A percentile compares a stretch with the other conserved stretches of the same genome.
These are phyloP conservation scores for Onygena corvina DNA, from an alignment of 2,329 filamentous ascomycete species.

Conservation along the genomic window DNA sequence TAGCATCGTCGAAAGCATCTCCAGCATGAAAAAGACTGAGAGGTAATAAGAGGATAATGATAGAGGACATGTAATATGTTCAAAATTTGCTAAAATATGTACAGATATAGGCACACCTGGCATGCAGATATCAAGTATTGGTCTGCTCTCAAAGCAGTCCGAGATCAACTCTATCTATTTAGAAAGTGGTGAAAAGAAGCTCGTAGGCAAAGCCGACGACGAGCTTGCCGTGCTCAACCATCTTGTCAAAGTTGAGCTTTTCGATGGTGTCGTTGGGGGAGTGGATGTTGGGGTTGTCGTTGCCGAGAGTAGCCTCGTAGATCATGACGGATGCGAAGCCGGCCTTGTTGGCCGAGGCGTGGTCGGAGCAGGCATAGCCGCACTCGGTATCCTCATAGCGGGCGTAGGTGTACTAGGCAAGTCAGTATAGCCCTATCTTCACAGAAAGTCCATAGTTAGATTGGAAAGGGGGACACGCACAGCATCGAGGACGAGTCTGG, in stretches of 20 bases:
- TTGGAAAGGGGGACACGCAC: slow-evolving; percentile 25
- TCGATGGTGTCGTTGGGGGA: slow-evolving; percentile 59
- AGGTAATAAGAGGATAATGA: too few species aligned
- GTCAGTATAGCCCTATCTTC: neutral
- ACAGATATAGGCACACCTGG: slow-evolving; percentile 1
- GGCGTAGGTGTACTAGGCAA: slow-evolving; percentile 67
- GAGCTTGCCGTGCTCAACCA: slow-evolving; percentile 80
- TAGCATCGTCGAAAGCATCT: too few species aligned
- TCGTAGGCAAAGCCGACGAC: slow-evolving; percentile 76
- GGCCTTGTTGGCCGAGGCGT: slow-evolving; percentile 53
- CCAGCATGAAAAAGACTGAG: too few species aligned
- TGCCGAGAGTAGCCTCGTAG: slow-evolving; percentile 49
- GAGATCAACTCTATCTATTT: neutral
- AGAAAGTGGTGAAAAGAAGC: slow-evolving; percentile 47
- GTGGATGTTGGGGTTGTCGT: slow-evolving; percentile 60
- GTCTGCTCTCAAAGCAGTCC: neutral
- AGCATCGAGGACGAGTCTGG: slow-evolving; percentile 72
- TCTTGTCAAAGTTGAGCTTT: slow-evolving; percentile 70
- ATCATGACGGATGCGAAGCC: slow-evolving; percentile 56
- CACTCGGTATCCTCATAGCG: slow-evolving; percentile 80
- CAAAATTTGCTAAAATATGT: neutral
- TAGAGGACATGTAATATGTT: too few species aligned
- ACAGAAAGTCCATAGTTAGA: neutral
- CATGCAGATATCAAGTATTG: neutral
- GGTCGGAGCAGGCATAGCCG: slow-evolving; percentile 69